Evolutionary conservation across 192 early-diverging fungal species (phyloP).

Genomic region (Coemansia sp.): DNA sequence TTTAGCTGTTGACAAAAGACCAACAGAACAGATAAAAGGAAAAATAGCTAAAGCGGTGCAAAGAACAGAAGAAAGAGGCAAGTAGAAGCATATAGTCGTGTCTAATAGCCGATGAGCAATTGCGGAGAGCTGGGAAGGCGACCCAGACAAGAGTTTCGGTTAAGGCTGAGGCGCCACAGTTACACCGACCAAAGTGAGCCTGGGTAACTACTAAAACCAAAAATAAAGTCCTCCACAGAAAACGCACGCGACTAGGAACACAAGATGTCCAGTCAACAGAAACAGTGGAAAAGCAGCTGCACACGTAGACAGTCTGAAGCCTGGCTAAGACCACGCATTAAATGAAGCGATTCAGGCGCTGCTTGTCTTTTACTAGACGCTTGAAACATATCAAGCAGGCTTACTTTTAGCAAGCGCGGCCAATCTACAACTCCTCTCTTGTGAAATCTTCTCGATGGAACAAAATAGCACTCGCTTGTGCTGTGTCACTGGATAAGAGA

Average conservation of each 20-base stretch:
- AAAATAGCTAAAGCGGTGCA: not conserved
- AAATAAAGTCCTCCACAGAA: not conserved
- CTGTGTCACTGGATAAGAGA: slow-evolving; percentile 22
- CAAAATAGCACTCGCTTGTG: slow-evolving; percentile 1
- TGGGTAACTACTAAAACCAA: slow-evolving; percentile 6
- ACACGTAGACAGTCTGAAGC: not conserved
- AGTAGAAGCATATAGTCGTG: not conserved
- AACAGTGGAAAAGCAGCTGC: not conserved
- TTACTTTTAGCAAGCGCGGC: not conserved
- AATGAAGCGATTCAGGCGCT: not conserved
- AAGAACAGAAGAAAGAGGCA: slow-evolving; percentile 4
- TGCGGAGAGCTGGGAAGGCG: not conserved
- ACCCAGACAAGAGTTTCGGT: slow-evolving; percentile 7
- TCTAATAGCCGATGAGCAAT: not conserved
- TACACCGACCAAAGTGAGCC: slow-evolving; percentile 3
- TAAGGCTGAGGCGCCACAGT: not conserved
- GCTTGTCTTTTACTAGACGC: not conserved
- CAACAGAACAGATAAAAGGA: not conserved
- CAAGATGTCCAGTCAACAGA: not conserved
- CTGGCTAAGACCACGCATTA: not conserved
- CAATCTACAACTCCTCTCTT: not conserved
- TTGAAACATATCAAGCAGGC: not conserved
- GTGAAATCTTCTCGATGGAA: slow-evolving; percentile 14
- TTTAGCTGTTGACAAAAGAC: not conserved
- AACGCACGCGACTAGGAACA: slow-evolving; percentile 5